These are phyloP conservation scores for Paecilomyces sp. DNA, from an alignment of 2,329 filamentous ascomycete species.

Conservation along the genomic window DNA sequence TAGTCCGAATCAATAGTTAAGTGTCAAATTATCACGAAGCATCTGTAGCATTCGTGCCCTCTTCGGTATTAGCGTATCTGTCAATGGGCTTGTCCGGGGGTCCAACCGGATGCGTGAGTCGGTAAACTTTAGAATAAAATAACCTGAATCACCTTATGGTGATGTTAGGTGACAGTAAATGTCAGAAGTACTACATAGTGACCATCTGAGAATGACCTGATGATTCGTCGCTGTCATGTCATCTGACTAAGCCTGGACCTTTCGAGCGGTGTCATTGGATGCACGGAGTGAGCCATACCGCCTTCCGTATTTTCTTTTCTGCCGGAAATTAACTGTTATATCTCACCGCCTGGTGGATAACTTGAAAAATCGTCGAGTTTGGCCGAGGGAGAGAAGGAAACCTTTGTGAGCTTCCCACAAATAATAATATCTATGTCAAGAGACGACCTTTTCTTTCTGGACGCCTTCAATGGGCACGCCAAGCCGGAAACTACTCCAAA, in stretches of 20 bases:
- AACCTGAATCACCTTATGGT: background rate
- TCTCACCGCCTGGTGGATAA: background rate
- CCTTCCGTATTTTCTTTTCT: background rate
- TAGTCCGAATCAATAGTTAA: background rate
- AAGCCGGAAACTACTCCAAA: background rate
- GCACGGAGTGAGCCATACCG: background rate
- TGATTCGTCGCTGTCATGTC: background rate
- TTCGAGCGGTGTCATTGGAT: background rate
- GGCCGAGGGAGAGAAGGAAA: too few species aligned
- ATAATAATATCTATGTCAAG: background rate
- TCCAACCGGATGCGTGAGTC: too few species aligned
- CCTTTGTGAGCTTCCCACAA: background rate
- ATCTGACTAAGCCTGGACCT: background rate
- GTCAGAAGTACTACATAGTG: background rate
- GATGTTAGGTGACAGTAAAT: background rate
- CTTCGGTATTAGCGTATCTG: background rate
- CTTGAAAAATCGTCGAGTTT: too few species aligned
- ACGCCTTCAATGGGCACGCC: background rate
- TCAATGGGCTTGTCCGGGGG: background rate
- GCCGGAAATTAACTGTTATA: background rate
- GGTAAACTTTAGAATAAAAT: background rate
- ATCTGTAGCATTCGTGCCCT: background rate
- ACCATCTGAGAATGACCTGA: too few species aligned
- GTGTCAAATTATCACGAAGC: background rate
- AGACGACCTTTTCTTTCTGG: background rate